Conservation (phyloP, 768 basidiomycete species). For the Mycena leptocephala region DNA sequence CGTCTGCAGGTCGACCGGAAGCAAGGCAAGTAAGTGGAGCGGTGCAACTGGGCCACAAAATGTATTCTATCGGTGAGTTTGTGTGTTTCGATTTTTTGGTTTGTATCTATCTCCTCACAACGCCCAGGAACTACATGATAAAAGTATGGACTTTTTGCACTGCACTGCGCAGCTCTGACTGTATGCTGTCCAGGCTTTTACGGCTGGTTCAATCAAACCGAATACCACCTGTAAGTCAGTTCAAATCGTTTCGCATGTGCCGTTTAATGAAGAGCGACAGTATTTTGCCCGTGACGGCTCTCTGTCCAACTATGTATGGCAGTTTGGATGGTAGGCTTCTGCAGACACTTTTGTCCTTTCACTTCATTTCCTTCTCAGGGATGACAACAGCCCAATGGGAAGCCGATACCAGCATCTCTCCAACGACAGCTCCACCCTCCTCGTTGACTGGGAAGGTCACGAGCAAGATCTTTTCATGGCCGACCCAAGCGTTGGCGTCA, state of each 20-base stretch:
- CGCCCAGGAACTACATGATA: no score
- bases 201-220: conserved; percentile 27
- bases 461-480: background rate
- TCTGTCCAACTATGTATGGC: conserved; percentile 9
- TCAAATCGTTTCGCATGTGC: no score
- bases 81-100: no score
- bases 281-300: conserved; percentile 27
- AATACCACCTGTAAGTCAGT: conserved; percentile 17
- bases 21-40: conserved; percentile 33
- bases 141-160: no score
- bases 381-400: background rate
- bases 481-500: background rate
- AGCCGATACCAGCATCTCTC: conserved; percentile 15
- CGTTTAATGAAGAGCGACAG: background rate
- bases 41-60: conserved; percentile 31
- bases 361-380: no score
- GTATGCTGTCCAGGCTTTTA: background rate
- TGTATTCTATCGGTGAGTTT: conserved; percentile 27
- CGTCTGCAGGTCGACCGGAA: conserved; percentile 34
- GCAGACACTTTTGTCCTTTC: no score
- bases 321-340: conserved; percentile 11
- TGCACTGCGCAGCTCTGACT: no score
- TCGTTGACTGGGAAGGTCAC: conserved; percentile 14
- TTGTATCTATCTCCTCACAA: no score
- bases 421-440: conserved; percentile 9